Percentiles rank a stretch among this genome's conserved stretches.
Conservation (phyloP, 2,329 filamentous ascomycete genomes). For the Magnaporthales sp. region DNA sequence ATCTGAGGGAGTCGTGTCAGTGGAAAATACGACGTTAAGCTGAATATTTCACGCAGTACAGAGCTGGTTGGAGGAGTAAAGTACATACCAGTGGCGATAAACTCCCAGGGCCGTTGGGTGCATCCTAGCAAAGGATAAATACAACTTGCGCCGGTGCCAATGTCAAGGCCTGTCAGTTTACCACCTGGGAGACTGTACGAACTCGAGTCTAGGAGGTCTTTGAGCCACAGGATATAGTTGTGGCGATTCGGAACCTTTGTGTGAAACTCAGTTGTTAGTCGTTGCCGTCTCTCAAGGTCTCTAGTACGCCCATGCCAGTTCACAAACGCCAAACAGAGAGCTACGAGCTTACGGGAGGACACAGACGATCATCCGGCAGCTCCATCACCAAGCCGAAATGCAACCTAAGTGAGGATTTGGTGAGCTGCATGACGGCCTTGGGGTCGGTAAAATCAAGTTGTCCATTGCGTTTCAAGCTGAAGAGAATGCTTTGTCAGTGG, state of each 20-base stretch:
- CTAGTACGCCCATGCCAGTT: not conserved
- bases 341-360: conserved; percentile 58
- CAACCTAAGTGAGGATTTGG: conserved; percentile 64
- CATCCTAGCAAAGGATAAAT: conserved; percentile 86
- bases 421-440: conserved; percentile 67
- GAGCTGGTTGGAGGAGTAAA: not conserved
- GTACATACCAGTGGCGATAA: conserved; percentile 50
- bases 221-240: conserved; percentile 88
- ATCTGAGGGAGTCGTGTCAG: conserved; percentile 36
- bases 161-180: conserved; percentile 64
- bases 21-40: not conserved
- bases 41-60: too few species aligned
- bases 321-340: not conserved
- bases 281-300: not conserved
- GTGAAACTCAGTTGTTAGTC: not conserved
- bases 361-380: conserved; percentile 71
- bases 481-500: not conserved
- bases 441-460: conserved; percentile 78
- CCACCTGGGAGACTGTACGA: conserved; percentile 37
- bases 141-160: conserved; percentile 83
- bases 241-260: conserved; percentile 55
- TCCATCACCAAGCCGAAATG: conserved; percentile 68
- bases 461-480: conserved; percentile 25
- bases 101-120: conserved; percentile 62
- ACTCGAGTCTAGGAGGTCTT: conserved; percentile 65